These are phyloP conservation scores for Rugonectria rugulosa DNA, from an alignment of 2,329 filamentous ascomycete genomes.

Conservation along the genomic window DNA sequence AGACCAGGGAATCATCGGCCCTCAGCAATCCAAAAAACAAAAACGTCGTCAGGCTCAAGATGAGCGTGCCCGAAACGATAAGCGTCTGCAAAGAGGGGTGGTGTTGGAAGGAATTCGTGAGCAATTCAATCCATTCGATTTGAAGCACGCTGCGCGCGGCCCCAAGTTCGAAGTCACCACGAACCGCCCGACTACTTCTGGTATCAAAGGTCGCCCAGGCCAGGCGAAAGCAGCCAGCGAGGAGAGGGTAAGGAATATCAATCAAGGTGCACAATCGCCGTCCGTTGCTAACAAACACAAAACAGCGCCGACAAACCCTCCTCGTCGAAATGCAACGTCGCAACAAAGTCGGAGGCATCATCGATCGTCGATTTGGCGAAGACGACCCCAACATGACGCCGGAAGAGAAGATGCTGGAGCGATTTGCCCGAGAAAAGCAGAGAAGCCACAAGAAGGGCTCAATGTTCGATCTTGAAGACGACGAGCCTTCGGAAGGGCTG, in stretches of 20 bases:
- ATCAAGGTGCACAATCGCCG: neutral
- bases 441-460: constrained; percentile 77
- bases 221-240: constrained; percentile 87
- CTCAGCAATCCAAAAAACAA: constrained; percentile 95
- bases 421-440: constrained; percentile 90
- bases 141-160: constrained; percentile 79
- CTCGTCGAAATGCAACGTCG: constrained; percentile 88
- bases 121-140: constrained; percentile 97
- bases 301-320: constrained; percentile 78
- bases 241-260: constrained; percentile 68
- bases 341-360: constrained; percentile 90
- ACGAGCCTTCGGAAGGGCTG: constrained; percentile 69
- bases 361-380: constrained; percentile 95
- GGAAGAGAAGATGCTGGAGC: constrained; percentile 89
- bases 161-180: constrained; percentile 88
- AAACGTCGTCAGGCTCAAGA: constrained; percentile 77
- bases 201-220: constrained; percentile 77
- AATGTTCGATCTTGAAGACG: constrained; percentile 88
- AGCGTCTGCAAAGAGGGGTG: constrained; percentile 77
- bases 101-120: constrained; percentile 89
- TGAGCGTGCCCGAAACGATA: constrained; percentile 70
- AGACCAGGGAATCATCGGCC: constrained; percentile 88
- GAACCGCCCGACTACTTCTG: constrained; percentile 61
- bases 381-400: constrained; percentile 92
- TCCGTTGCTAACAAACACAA: constrained; percentile 17